Conservation (phyloP, 805 yeast species). For the Vanderwaltozyma tropicalis region DNA sequence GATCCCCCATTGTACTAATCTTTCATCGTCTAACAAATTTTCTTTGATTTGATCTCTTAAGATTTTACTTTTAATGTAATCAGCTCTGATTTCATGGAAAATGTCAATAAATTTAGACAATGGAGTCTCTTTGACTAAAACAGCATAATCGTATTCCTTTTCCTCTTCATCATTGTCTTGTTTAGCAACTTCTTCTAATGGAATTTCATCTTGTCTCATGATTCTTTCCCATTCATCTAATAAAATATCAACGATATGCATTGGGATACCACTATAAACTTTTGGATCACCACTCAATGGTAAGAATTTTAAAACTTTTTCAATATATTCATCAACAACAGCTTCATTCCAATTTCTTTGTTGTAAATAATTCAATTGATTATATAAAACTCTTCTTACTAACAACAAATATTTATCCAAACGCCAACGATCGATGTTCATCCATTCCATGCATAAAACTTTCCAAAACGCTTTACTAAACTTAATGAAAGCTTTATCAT, state of each 20-base stretch:
- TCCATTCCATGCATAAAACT: conserved; percentile 74
- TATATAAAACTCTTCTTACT: conserved; percentile 64
- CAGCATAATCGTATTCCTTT: conserved; percentile 22
- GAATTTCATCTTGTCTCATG: conserved; percentile 39
- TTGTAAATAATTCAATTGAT: conserved; percentile 48
- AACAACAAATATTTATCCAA: conserved; percentile 77
- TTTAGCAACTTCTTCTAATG: conserved; percentile 35
- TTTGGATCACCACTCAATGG: conserved; percentile 50
- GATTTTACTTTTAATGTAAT: conserved; percentile 46
- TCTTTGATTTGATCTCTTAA: conserved; percentile 53
- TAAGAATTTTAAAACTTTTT: conserved; percentile 32
- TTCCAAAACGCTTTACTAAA: conserved; percentile 76
- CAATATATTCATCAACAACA: conserved; percentile 37
- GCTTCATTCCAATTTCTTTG: conserved; percentile 44
- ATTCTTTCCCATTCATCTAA: conserved; percentile 74
- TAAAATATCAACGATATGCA: conserved; percentile 76
- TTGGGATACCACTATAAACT: conserved; percentile 65
- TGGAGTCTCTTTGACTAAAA: conserved; percentile 40
- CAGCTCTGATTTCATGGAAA: conserved; percentile 40
- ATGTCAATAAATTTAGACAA: conserved; percentile 48
- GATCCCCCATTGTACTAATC: conserved; percentile 58
- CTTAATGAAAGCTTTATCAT: conserved; percentile 31
- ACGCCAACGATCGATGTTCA: conserved; percentile 68
- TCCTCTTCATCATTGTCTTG: conserved; percentile 34
- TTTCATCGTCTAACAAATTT: conserved; percentile 55